These are phyloP conservation scores for Crithidia acanthocephali DNA, from an alignment of 208 protist genomes.

Conservation along the genomic window DNA sequence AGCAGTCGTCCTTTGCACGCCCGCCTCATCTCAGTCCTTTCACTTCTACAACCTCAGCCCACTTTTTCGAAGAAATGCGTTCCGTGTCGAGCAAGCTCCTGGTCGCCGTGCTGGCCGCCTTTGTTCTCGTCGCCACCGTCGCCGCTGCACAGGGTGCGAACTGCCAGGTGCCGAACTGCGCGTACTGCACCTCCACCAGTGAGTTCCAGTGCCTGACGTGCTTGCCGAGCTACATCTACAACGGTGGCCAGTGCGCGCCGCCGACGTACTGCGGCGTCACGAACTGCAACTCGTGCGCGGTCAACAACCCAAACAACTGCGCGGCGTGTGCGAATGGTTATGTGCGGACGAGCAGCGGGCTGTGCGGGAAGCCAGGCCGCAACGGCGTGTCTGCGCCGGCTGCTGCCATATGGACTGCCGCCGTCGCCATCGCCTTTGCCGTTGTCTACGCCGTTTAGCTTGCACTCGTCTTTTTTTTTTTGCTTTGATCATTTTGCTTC, in stretches of 20 bases:
- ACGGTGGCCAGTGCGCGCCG: slow-evolving; percentile 4
- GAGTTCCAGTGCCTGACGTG: slow-evolving; percentile 6
- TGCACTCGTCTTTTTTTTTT: not conserved
- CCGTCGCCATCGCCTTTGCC: not conserved
- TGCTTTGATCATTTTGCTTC: not conserved
- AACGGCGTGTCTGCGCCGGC: slow-evolving; percentile 9
- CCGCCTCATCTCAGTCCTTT: no score
- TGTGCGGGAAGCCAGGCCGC: not conserved
- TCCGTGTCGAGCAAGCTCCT: not conserved
- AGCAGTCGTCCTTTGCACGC: no score
- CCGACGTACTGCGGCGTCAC: slow-evolving; percentile 18
- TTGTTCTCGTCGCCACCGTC: slow-evolving; percentile 5
- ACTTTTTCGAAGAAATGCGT: no score
- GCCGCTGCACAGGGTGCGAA: not conserved
- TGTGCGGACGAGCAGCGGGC: not conserved
- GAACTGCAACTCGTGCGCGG: slow-evolving; percentile 13
- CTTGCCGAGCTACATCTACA: not conserved
- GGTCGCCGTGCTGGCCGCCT: slow-evolving; percentile 4
- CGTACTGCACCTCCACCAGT: not conserved
- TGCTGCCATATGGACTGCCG: slow-evolving; percentile 11
- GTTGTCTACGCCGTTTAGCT: not conserved
- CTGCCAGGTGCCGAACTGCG: slow-evolving; percentile 22
- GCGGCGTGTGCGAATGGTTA: slow-evolving; percentile 6
- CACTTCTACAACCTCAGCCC: no score
- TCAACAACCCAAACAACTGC: not conserved